These are phyloP conservation scores for Ammopiptanthus mongolicus DNA, from an alignment of 306 rosid genomes.

Conservation along the genomic window DNA sequence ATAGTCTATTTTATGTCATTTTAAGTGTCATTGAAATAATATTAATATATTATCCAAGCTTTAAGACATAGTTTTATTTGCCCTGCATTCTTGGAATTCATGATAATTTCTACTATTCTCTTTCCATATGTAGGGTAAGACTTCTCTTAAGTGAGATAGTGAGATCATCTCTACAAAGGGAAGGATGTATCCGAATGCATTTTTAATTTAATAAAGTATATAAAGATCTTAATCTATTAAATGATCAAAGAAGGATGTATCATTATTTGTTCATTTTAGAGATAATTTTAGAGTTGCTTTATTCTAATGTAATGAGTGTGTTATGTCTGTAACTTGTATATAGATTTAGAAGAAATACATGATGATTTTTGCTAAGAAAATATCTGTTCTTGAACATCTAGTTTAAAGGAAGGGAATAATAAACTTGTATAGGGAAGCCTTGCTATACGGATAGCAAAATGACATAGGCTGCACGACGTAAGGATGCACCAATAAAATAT, in stretches of 20 bases:
- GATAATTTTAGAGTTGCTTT: too few species aligned
- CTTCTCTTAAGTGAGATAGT: too few species aligned
- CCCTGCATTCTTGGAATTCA: not conserved
- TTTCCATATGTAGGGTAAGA: not conserved
- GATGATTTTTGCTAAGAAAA: slow-evolving; percentile 20
- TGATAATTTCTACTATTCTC: not conserved
- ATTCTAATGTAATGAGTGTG: slow-evolving; percentile 16
- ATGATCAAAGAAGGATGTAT: too few species aligned
- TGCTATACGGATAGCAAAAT: too few species aligned
- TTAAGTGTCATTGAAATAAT: not conserved
- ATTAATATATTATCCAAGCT: not conserved
- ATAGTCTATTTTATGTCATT: not conserved
- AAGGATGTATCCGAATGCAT: too few species aligned
- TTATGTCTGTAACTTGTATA: slow-evolving; percentile 10
- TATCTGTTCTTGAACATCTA: not conserved
- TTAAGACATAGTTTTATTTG: not conserved
- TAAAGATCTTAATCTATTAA: too few species aligned
- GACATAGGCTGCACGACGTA: too few species aligned
- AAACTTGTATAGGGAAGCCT: not conserved
- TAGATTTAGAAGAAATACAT: slow-evolving; percentile 6
- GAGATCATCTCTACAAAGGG: too few species aligned
- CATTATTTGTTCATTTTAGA: too few species aligned
- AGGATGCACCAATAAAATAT: too few species aligned
- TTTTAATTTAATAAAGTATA: too few species aligned
- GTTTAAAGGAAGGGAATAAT: not conserved